Evolutionary conservation across 108 stramenopile genomes (phyloP).

Genomic region (Nitzschia inconspicua): DNA sequence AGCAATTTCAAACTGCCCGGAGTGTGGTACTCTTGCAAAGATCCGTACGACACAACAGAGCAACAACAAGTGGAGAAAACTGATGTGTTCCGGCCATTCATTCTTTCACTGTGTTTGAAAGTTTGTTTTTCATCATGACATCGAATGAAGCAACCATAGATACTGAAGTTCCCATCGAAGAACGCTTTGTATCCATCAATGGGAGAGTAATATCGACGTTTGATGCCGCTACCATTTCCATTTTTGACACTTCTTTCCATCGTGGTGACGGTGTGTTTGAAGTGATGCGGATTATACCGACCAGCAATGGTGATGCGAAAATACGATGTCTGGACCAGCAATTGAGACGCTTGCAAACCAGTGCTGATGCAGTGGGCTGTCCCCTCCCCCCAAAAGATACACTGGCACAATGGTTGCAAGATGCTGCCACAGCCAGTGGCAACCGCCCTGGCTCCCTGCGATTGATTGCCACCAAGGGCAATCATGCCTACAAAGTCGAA

Average conservation of each 20-base stretch:
- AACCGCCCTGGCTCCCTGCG: not conserved
- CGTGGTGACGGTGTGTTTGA: slow-evolving; percentile 16
- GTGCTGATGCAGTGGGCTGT: not conserved
- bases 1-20: too few relatives aligned
- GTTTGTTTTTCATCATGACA: too few relatives aligned
- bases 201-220: not conserved
- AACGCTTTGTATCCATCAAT: slow-evolving; percentile 14
- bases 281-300: slow-evolving; percentile 10
- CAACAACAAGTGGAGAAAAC: too few relatives aligned
- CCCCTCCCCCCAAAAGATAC: not conserved
- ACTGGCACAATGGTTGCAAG: slow-evolving; percentile 1
- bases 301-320: not conserved
- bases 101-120: too few relatives aligned
- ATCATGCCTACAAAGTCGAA: not conserved
- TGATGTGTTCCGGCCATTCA: too few relatives aligned
- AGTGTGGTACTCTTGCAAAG: too few relatives aligned
- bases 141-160: too few relatives aligned
- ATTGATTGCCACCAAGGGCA: slow-evolving; percentile 10
- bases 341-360: not conserved
- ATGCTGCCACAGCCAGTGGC: not conserved
- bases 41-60: too few relatives aligned
- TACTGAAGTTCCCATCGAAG: too few relatives aligned
- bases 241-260: slow-evolving; percentile 11
- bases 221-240: not conserved
- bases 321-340: slow-evolving; percentile 1